A percentile compares a stretch with the other conserved stretches of the same genome.
phyloP scores from a whole-genome alignment of 441 rosid genomes.

The Croton setiger region DNA sequence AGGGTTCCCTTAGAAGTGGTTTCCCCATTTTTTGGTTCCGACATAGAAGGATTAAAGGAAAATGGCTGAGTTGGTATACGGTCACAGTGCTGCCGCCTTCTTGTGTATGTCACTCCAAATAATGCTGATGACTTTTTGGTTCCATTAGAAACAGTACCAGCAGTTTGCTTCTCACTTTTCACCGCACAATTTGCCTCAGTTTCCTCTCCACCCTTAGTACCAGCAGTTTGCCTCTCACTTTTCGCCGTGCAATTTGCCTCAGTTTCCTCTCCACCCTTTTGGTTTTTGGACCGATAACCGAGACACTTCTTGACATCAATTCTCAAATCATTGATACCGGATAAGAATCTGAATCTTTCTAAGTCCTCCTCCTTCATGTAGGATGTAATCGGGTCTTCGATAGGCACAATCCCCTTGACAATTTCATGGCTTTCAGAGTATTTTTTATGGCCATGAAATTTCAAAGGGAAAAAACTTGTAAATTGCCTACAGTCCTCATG shows the following conservation, averaged over 20 bases:
- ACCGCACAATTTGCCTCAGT: constrained; percentile 13
- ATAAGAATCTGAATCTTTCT: constrained; percentile 42
- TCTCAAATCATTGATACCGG: constrained; percentile 40
- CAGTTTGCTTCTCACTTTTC: constrained; percentile 18
- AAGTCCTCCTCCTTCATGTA: constrained; percentile 34
- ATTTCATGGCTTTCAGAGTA: constrained; percentile 36
- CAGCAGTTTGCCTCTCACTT: constrained; percentile 18
- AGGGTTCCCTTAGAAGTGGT: constrained; percentile 21
- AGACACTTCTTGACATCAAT: constrained; percentile 36
- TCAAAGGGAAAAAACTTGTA: constrained; percentile 42
- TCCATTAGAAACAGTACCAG: constrained; percentile 14
- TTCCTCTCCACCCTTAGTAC: constrained; percentile 24
- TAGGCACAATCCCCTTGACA: constrained; percentile 55
- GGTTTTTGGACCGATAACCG: constrained; percentile 25
- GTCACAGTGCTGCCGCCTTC: constrained; percentile 29
- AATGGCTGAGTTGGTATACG: constrained; percentile 11
- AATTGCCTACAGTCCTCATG: constrained; percentile 32
- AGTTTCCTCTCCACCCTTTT: constrained; percentile 25
- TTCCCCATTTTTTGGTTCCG: constrained; percentile 14
- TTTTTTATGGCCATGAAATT: constrained; percentile 44
- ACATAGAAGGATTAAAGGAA: background rate
- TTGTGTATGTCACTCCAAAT: constrained; percentile 31
- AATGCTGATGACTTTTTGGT: constrained; percentile 23
- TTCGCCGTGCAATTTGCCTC: constrained; percentile 14
- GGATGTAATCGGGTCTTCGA: constrained; percentile 44